phyloP scores from a whole-genome alignment of 805 yeast genomes.

The Zygoascus bituminiphila region DNA sequence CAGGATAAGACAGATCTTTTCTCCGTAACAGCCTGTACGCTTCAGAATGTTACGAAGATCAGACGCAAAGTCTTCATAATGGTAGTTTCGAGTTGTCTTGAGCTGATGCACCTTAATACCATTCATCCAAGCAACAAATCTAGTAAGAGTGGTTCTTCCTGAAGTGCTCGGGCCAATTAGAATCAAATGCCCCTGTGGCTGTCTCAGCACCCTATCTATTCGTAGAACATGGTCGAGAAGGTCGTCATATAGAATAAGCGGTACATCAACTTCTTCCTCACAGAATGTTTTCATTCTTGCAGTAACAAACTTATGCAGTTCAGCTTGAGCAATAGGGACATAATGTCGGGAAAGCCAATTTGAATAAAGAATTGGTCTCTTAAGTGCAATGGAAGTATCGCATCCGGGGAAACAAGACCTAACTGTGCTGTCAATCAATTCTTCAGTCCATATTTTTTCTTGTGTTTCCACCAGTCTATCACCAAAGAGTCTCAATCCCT shows the following conservation, averaged over 20 bases:
- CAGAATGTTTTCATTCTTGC: conserved; percentile 63
- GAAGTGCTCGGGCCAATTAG: conserved; percentile 75
- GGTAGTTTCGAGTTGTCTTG: conserved; percentile 45
- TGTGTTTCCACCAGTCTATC: conserved; percentile 51
- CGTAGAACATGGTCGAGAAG: conserved; percentile 67
- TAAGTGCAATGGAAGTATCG: conserved; percentile 30
- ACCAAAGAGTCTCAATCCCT: conserved; percentile 65
- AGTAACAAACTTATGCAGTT: conserved; percentile 44
- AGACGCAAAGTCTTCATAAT: conserved; percentile 56
- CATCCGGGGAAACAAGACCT: conserved; percentile 39
- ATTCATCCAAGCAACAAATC: conserved; percentile 88
- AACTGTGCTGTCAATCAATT: conserved; percentile 30
- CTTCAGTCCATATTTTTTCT: conserved; percentile 45
- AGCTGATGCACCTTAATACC: conserved; percentile 59
- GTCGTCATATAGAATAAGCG: conserved; percentile 58
- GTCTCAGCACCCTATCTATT: conserved; percentile 73
- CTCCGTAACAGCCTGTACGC: conserved; percentile 45
- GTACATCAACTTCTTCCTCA: conserved; percentile 65
- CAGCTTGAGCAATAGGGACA: conserved; percentile 42
- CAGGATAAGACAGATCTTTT: conserved; percentile 59
- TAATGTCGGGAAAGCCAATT: conserved; percentile 67
- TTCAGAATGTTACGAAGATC: conserved; percentile 49
- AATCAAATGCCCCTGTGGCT: conserved; percentile 85
- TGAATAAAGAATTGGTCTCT: conserved; percentile 55
- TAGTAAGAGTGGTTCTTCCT: conserved; percentile 66